Evolutionary conservation across 2,329 filamentous ascomycete species (phyloP), one percentile per base, ranked within the genome.

Genomic region (Xylariales sp.): DNA sequence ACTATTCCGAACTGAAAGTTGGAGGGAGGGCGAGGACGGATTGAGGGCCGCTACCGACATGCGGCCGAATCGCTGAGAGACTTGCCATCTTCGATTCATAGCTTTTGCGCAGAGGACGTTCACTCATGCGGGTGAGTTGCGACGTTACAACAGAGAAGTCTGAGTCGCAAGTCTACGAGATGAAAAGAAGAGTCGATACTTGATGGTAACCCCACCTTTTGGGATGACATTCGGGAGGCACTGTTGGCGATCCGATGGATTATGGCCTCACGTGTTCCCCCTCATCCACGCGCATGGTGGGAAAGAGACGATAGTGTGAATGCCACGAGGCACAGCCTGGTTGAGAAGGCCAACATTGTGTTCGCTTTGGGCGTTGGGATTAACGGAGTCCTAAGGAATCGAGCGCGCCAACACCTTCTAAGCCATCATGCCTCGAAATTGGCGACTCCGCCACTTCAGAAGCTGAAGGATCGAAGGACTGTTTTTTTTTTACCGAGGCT

Each of bases 111-210:
- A 18, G 41, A 16, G 41, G 23, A 34, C n/a, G 3, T 1, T 41
- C 8, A 6, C 14, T 16, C 5, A 18, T 7, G 36, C 6, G 9
- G 16, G 7, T 52, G 45, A n/a, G 28, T 39, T 53, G 64, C 36
- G 55, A 64, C 54, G 60, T 67, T 64, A 56, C 65, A 64, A 45
- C 14, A 59, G 32, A n/a, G 32, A 34, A 36, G 32, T 14, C 16
- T 1, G 36, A 23, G 36, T 23, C 9, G 2, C 1, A 43, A 23
- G 36, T 23, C 9, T 3, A n/a, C 7, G n/a, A 34, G 30, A 30
- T 23, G 48, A 54, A 34, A 34, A 60, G 54, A 52, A 5, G 23
- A 32, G 18, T 63, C 18, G 10, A 41, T 18, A 14, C 4, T 41
- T 30, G 32, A 41, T 57, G 30, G 34, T 14, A 12, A 32, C 46